A percentile compares a stretch with the other conserved stretches of the same genome.
phyloP scores from a whole-genome alignment of 2,329 filamentous ascomycete genomes.

The Moelleriella libera region DNA sequence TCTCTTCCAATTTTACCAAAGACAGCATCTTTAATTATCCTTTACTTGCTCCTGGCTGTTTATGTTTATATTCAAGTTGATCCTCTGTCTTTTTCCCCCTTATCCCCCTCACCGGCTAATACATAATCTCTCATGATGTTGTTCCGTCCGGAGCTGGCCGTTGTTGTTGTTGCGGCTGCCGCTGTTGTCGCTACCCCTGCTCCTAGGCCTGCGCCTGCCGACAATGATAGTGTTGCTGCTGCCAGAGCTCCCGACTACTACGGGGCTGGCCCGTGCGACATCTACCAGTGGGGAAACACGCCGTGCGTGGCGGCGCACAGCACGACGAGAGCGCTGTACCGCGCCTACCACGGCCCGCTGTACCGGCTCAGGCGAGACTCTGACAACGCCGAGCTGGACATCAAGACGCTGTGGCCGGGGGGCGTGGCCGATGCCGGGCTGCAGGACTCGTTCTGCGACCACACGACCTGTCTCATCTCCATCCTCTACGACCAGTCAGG shows the following conservation, averaged over 20 bases:
- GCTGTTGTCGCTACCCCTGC: too few relatives aligned
- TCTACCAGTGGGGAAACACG: slow-evolving; percentile 42
- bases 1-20: too few relatives aligned
- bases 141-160: too few relatives aligned
- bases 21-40: too few relatives aligned
- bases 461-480: slow-evolving; percentile 48
- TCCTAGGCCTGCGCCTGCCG: background rate
- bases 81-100: too few relatives aligned
- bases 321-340: slow-evolving; percentile 50
- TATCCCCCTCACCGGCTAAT: too few relatives aligned
- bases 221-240: background rate
- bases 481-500: slow-evolving; percentile 55
- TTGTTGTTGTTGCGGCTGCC: too few relatives aligned
- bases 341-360: slow-evolving; percentile 33
- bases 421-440: slow-evolving; percentile 46
- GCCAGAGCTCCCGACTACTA: too few relatives aligned
- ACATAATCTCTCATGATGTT: too few relatives aligned
- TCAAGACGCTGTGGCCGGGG: slow-evolving; percentile 18
- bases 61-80: too few relatives aligned
- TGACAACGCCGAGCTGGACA: slow-evolving; percentile 12
- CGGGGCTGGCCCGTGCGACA: slow-evolving; percentile 34
- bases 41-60: too few relatives aligned
- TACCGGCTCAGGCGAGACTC: slow-evolving; percentile 47
- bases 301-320: slow-evolving; percentile 52
- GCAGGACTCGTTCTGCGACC: slow-evolving; percentile 46